Percentiles rank a stretch among this genome's conserved stretches.
Conservation (phyloP, 2,329 filamentous ascomycete genomes). For the Botrytis medusae region DNA sequence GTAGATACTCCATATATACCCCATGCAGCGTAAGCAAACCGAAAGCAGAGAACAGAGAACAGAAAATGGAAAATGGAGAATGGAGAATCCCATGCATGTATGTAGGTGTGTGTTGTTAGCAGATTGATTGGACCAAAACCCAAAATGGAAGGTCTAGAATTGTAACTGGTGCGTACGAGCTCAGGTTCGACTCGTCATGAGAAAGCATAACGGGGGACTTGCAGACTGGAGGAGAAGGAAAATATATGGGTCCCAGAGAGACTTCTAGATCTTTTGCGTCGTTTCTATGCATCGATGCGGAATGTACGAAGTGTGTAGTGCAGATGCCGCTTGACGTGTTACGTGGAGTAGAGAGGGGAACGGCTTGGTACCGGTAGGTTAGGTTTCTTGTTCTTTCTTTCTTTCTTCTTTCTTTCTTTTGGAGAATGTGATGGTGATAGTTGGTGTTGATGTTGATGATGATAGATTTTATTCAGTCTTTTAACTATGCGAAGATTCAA, state of each 20-base stretch:
- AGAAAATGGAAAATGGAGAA: neutral
- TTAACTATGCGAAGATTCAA: neutral
- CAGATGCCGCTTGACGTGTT: slow-evolving; percentile 14
- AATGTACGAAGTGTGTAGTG: neutral
- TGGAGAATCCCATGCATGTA: neutral
- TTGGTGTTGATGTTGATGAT: neutral
- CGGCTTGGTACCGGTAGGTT: neutral
- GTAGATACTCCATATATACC: too few relatives aligned
- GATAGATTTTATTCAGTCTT: neutral
- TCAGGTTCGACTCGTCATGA: neutral
- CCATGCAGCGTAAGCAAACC: neutral
- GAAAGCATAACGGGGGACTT: neutral
- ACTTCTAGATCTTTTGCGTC: neutral
- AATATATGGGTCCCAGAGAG: neutral
- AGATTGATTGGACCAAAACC: neutral
- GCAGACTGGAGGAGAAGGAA: neutral
- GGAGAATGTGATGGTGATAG: neutral
- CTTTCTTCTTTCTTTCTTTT: neutral
- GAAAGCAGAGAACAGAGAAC: too few relatives aligned
- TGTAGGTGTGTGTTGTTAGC: neutral
- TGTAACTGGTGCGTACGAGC: neutral
- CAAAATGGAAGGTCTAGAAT: neutral
- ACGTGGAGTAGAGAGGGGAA: neutral
- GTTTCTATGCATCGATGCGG: neutral
- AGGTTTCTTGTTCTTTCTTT: neutral